phyloP scores from a whole-genome alignment of 2,329 filamentous ascomycete genomes.

The Aureobasidium sp. region DNA sequence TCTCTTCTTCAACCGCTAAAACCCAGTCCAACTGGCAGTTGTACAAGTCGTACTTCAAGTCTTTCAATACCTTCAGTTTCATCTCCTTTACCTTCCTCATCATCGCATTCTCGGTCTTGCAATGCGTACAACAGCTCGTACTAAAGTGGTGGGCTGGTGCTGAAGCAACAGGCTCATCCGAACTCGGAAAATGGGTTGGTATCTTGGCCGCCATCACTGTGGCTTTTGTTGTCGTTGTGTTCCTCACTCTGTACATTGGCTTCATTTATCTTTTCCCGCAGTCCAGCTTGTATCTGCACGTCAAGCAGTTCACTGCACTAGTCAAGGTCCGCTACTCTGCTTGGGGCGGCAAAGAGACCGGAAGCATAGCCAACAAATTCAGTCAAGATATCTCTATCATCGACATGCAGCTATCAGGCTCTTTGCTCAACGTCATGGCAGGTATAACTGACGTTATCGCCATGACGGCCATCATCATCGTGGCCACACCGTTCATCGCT shows the following conservation, averaged over 20 bases:
- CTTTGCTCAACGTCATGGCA: slow-evolving; percentile 11
- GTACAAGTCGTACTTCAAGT: slow-evolving; percentile 13
- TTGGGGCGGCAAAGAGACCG: slow-evolving; percentile 13
- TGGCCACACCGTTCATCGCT: slow-evolving; percentile 33
- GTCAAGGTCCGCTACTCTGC: slow-evolving; percentile 12
- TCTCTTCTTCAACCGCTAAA: background rate
- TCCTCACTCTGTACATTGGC: background rate
- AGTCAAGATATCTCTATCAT: slow-evolving; percentile 41
- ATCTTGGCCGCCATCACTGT: slow-evolving; percentile 7
- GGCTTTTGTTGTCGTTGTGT: background rate
- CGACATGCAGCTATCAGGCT: slow-evolving; percentile 30
- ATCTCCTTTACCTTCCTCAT: background rate
- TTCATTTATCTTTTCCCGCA: slow-evolving; percentile 13
- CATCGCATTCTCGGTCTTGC: background rate
- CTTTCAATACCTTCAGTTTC: background rate
- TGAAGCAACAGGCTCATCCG: slow-evolving; percentile 21
- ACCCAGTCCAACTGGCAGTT: slow-evolving; percentile 1
- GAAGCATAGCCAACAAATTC: slow-evolving; percentile 31
- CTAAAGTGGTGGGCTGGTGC: slow-evolving; percentile 22
- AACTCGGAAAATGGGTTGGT: slow-evolving; percentile 2
- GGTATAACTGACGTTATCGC: slow-evolving; percentile 1
- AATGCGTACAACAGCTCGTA: slow-evolving; percentile 7
- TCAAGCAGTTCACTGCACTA: slow-evolving; percentile 13
- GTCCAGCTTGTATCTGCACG: slow-evolving; percentile 15
- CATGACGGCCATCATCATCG: slow-evolving; percentile 19